phyloP scores from a whole-genome alignment of 768 basidiomycete species.

The Tubosaeta sp. region DNA sequence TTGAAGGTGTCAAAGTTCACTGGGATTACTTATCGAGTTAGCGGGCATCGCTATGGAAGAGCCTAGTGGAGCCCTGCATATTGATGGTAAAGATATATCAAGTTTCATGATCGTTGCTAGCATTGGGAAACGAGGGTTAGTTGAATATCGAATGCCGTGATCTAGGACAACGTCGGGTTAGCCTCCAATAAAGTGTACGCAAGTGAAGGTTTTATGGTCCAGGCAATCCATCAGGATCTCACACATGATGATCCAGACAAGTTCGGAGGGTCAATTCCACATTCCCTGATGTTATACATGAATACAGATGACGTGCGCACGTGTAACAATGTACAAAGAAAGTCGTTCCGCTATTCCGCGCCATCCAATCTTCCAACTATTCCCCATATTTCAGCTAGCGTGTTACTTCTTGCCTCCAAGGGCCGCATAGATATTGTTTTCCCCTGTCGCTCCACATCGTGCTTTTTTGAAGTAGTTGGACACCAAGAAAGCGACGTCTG shows the following conservation, averaged over 20 bases:
- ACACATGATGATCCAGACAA: not conserved
- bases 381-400: not conserved
- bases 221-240: too few species aligned
- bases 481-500: conserved; percentile 83
- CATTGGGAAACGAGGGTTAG: too few species aligned
- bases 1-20: too few species aligned
- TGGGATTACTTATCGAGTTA: too few species aligned
- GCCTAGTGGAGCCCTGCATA: too few species aligned
- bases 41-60: too few species aligned
- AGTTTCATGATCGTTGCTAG: too few species aligned
- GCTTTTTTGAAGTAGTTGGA: conserved; percentile 77
- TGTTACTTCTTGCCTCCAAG: conserved; percentile 24
- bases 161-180: too few species aligned
- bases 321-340: conserved; percentile 2
- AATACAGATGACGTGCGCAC: not conserved
- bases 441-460: conserved; percentile 35
- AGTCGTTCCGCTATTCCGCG: not conserved
- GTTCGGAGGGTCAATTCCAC: not conserved
- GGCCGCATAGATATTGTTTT: conserved; percentile 26
- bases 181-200: too few species aligned
- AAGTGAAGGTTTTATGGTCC: too few species aligned
- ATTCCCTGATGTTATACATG: not conserved
- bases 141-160: too few species aligned
- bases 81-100: too few species aligned
- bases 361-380: conserved; percentile 7